Conservation (phyloP, 1,284 basidiomycete species). For the Filobasidium uniguttulatum region DNA sequence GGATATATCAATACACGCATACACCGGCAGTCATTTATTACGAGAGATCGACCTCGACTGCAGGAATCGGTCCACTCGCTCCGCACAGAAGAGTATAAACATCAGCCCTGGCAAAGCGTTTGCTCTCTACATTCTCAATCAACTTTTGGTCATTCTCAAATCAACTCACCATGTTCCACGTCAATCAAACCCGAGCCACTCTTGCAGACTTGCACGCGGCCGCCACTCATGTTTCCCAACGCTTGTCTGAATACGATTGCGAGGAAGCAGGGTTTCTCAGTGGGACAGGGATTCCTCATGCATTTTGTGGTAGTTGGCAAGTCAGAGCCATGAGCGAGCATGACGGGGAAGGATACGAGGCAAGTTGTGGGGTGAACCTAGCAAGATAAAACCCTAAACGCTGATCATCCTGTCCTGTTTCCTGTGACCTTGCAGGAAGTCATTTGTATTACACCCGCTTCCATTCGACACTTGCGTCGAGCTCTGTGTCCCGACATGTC, state of each 20-base stretch:
- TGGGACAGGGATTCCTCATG: constrained; percentile 8
- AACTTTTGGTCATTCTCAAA: too few species aligned
- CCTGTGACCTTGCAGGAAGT: neutral
- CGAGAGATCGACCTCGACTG: too few species aligned
- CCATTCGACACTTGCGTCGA: constrained; percentile 6
- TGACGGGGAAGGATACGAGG: constrained; percentile 1
- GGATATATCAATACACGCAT: too few species aligned
- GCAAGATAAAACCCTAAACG: too few species aligned
- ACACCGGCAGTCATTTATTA: too few species aligned
- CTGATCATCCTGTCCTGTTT: neutral
- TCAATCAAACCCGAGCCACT: neutral
- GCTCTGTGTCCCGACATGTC: neutral
- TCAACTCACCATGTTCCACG: too few species aligned
- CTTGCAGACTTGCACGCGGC: constrained; percentile 1
- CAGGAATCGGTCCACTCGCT: too few species aligned
- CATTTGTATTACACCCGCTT: constrained; percentile 7
- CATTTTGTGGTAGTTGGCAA: constrained; percentile 7
- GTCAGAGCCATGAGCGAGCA: constrained; percentile 1
- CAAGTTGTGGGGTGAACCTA: too few species aligned
- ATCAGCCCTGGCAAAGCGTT: too few species aligned
- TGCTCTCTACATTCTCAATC: too few species aligned
- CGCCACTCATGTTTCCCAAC: neutral
- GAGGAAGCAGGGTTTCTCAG: neutral
- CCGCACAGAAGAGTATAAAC: too few species aligned
- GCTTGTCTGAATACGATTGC: neutral